Evolutionary conservation across 1,284 basidiomycete species (phyloP), one percentile per base, ranked within the genome.

Genomic region (Cryptococcus sp.): DNA sequence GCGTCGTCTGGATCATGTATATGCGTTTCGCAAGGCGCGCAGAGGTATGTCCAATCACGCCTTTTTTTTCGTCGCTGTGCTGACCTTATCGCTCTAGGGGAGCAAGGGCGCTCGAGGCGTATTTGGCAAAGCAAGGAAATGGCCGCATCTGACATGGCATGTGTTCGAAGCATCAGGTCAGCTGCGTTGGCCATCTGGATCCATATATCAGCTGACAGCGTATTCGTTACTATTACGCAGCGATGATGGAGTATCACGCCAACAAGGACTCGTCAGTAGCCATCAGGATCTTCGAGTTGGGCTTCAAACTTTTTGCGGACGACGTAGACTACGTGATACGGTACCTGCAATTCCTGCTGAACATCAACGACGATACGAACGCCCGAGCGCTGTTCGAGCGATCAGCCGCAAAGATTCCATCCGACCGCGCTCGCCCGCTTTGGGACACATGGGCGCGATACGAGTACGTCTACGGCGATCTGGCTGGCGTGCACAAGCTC

Each of bases 381-480:
- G 95, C 94, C 0, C 87, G 95, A 47, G 94, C 95, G 0, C 81
- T 99, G 25, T 98, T 99, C 73, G 95, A 99, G 76, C 86, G 91
- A 46, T 82, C 84, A 6, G 88, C 84, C 1, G 56, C 75, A 46
- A 81, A 80, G 13, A 93, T 98, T 73, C 76, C 88, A 0, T 82
- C 92, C 5, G 89, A 91, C 42, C 85, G 86, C 44, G 91, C 93
- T 13, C 83, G 90, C 47, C 86, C 89, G 0, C 82, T 99, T 16
- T 99, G 94, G 94, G 91, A 97, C 69, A 85, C 90, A 49, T 99
- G 95, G 96, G 88, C 91, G 3, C 84, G 88, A 59, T 96, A 96
- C 80, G 93, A 97, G 77, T 96, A 95, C 80, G 88, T 91, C 72
- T 98, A 91, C 74, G 93, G 93, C 22, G 93, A 96, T 78, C 82